These are phyloP conservation scores for Chaetothyriales sp. DNA, from an alignment of 2,329 filamentous ascomycete species.

Conservation along the genomic window DNA sequence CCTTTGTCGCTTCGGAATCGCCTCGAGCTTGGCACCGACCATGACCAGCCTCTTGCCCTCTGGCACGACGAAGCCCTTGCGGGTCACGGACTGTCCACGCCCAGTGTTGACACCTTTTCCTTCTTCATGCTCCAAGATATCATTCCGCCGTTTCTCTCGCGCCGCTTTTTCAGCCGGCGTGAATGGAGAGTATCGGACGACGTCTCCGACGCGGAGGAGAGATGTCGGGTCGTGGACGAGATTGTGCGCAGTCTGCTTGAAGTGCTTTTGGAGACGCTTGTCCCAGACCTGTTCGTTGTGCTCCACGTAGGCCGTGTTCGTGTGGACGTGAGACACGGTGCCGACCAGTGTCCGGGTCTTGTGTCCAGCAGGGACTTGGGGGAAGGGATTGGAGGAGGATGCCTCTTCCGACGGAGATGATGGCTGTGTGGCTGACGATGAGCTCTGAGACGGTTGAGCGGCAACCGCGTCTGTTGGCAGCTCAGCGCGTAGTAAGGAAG, in stretches of 20 bases:
- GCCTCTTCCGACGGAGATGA: background rate
- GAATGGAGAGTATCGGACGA: conserved; percentile 11
- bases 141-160: conserved; percentile 1
- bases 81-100: background rate
- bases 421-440: background rate
- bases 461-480: background rate
- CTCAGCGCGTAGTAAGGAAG: background rate
- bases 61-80: background rate
- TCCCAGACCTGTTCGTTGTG: conserved; percentile 8
- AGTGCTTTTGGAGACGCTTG: conserved; percentile 13
- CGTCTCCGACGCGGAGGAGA: conserved; percentile 14
- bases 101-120: background rate
- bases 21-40: background rate
- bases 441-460: background rate
- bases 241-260: conserved; percentile 7
- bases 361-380: background rate
- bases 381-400: background rate
- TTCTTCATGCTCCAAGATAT: background rate
- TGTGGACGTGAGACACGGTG: conserved; percentile 1
- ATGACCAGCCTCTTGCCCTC: background rate
- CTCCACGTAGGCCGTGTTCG: conserved; percentile 1
- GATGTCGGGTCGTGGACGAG: conserved; percentile 14
- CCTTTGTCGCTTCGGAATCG: background rate
- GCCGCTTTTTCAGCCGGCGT: conserved; percentile 4
- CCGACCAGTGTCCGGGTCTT: background rate